Evolutionary conservation across 75 land plant species (phyloP).

Genomic region (Pinus taeda): DNA sequence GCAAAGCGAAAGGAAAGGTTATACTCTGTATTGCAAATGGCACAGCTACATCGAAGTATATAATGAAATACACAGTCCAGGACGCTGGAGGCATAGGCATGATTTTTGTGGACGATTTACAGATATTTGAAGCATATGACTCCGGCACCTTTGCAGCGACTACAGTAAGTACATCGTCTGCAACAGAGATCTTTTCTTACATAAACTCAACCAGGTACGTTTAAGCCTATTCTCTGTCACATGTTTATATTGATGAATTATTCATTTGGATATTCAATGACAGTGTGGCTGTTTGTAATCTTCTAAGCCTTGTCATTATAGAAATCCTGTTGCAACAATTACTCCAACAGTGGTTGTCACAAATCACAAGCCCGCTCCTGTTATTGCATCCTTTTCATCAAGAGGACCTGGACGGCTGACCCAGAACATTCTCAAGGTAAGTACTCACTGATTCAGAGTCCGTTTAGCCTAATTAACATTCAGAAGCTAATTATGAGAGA

Average conservation of each 20-base stretch:
- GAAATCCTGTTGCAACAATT: conserved; percentile 61
- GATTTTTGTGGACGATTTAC: conserved; percentile 39
- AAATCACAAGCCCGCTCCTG: conserved; percentile 64
- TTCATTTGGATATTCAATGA: no score
- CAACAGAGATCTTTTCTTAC: conserved; percentile 36
- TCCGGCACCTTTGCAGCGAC: conserved; percentile 39
- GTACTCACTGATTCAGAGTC: no score
- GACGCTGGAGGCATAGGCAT: conserved; percentile 55
- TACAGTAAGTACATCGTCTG: conserved; percentile 25
- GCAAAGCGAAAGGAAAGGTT: conserved; percentile 61
- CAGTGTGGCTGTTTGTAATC: no score
- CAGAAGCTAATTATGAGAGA: no score
- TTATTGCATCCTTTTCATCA: conserved; percentile 63
- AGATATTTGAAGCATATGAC: conserved; percentile 16
- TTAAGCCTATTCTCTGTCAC: background rate
- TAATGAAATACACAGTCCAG: conserved; percentile 26
- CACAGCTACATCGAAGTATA: background rate
- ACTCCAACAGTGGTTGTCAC: conserved; percentile 31
- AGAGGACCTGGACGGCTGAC: conserved; percentile 60
- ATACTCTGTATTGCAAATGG: conserved; percentile 45
- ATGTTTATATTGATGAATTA: no score
- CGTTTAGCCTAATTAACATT: no score
- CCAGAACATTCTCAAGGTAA: conserved; percentile 66
- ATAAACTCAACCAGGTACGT: conserved; percentile 52
- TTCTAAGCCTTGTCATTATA: background rate